Base-by-base conservation (phyloP, 2,329 filamentous ascomycete genomes). In the Orbilia blumenaviensis region DNA sequence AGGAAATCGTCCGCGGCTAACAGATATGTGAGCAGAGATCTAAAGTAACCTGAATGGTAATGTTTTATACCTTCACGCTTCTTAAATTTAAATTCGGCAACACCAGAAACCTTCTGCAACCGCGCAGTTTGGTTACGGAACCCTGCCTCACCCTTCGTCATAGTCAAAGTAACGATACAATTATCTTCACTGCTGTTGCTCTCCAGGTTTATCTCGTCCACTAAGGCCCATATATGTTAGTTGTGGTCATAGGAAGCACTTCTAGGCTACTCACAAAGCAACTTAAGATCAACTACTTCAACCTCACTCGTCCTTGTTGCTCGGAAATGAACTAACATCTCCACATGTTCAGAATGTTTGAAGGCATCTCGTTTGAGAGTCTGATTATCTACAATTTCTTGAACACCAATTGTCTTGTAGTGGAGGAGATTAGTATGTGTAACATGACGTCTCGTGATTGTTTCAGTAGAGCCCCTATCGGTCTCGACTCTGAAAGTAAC, bases 281-380 rank as follows among this genome's bases (percentile, higher is more conserved):
- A 29, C 21, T 66, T 66, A 18, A 77, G 66, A 34, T 52, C 32
- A 14, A 16, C 21, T 21, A 66, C 23, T 14, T 54, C 50, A 29
- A 67, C 34, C 12, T 71, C 42, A 36, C n/a, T 32, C 10, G 48
- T 29, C 9, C 16, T 27, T n/a, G 10, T 44, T 18, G 10, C 34
- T n/a, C 10, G 38, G 48, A 77, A 66, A 36, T 66, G 36, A 36
- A 76, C 41, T 3, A 69, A 18, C 38, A 77, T 71, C 16, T 77
- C 73, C 7, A 72, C 73, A 18, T 71, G 54, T 27, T 77, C 73
- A 12, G 60, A 56, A 29, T 77, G 71, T 56, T 77, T 77, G n/a
- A 72, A 56, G 1, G 66, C 66, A 60, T 77, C 73, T 38, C 67
- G 58, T 25, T 72, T 72, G 32, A 58, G 42, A 10, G 73, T 72